Conservation (phyloP, 805 yeast genomes). For the Torulaspora quercuum region DNA sequence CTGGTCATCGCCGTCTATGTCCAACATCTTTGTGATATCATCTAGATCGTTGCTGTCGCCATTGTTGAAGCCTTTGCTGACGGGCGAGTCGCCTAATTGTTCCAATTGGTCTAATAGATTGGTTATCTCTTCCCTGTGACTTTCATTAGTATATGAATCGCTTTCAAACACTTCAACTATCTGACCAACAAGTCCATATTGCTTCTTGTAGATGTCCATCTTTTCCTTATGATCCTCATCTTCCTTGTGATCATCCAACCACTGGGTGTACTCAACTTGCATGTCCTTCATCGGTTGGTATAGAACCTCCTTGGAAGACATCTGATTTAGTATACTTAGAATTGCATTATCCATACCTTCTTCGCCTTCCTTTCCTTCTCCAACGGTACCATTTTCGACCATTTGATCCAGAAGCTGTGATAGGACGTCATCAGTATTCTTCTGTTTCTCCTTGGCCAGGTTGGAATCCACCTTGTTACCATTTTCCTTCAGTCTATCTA, state of each 20-base stretch:
- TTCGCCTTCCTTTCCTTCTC: constrained; percentile 30
- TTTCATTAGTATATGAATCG: constrained; percentile 44
- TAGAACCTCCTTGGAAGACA: constrained; percentile 78
- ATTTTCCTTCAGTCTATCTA: constrained; percentile 72
- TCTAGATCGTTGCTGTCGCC: constrained; percentile 17
- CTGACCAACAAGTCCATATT: constrained; percentile 55
- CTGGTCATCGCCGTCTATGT: constrained; percentile 26
- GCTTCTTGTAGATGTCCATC: constrained; percentile 52
- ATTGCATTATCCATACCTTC: constrained; percentile 56
- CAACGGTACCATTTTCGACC: constrained; percentile 41
- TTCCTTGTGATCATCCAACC: constrained; percentile 55
- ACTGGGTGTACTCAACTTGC: constrained; percentile 65
- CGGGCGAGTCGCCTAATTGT: constrained; percentile 35
- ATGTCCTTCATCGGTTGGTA: constrained; percentile 87
- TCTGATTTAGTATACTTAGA: constrained; percentile 73
- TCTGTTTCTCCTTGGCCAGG: constrained; percentile 45
- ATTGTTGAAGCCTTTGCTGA: constrained; percentile 24
- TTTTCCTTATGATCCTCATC: constrained; percentile 45
- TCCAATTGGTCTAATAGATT: constrained; percentile 31
- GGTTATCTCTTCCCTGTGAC: constrained; percentile 26
- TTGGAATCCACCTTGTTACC: constrained; percentile 64
- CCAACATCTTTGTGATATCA: constrained; percentile 26
- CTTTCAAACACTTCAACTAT: constrained; percentile 67
- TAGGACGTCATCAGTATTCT: constrained; percentile 49
- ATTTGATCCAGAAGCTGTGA: constrained; percentile 67